phyloP scores from a whole-genome alignment of 2,329 filamentous ascomycete species.

The Dendryphion nanum region DNA sequence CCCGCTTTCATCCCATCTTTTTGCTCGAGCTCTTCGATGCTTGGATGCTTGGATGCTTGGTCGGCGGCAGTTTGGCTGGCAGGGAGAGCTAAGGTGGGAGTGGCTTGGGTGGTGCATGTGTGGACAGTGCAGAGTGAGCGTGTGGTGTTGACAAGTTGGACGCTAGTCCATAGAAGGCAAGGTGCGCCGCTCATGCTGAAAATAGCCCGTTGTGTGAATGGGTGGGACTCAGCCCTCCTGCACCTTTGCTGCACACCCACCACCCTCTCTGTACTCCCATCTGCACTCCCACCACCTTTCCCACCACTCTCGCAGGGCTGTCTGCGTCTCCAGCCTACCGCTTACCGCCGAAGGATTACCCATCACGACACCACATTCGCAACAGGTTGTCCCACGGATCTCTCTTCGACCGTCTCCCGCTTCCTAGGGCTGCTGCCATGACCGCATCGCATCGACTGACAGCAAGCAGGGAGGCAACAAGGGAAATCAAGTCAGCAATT shows the following conservation, averaged over 20 bases:
- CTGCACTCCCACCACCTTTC: not conserved
- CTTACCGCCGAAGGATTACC: conserved; percentile 23
- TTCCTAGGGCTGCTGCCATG: not conserved
- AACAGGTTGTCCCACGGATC: no score
- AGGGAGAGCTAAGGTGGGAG: conserved; percentile 31
- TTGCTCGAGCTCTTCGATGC: conserved; percentile 12
- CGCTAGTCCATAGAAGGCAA: not conserved
- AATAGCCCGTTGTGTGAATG: conserved; percentile 19
- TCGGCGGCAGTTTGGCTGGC: conserved; percentile 12
- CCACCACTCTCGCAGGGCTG: not conserved
- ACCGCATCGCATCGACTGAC: not conserved
- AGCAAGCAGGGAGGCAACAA: no score
- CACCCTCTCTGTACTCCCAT: not conserved
- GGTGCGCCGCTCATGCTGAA: conserved; percentile 13
- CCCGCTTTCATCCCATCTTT: conserved; percentile 32
- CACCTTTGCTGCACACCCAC: conserved; percentile 22
- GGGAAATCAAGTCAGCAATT: no score
- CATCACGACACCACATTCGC: conserved; percentile 20
- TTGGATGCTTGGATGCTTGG: conserved; percentile 14
- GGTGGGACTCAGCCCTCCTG: conserved; percentile 29
- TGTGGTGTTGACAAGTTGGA: not conserved
- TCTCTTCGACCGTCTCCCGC: not conserved
- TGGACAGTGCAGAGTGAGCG: not conserved
- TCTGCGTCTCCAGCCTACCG: conserved; percentile 12
- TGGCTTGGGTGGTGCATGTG: conserved; percentile 23